Conservation (phyloP, 2,329 filamentous ascomycete species). For the Dendryphion nanum region DNA sequence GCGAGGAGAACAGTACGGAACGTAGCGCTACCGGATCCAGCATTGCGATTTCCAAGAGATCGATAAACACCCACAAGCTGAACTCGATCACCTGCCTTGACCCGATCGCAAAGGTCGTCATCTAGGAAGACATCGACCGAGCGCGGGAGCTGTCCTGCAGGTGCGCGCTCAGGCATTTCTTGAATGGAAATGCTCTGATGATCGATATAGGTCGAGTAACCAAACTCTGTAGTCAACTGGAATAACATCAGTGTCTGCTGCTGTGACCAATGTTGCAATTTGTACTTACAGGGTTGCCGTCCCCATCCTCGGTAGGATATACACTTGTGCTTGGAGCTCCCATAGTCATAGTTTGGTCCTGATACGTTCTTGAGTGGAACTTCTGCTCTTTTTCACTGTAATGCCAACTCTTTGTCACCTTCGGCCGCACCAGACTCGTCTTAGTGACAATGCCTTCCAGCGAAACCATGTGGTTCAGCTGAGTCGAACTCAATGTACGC, state of each 20-base stretch:
- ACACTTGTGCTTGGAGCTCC: conserved; percentile 86
- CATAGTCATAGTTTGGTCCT: conserved; percentile 93
- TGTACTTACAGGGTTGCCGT: conserved; percentile 72
- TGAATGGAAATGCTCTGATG: conserved; percentile 98
- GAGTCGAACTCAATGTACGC: conserved; percentile 80
- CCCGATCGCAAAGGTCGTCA: conserved; percentile 90
- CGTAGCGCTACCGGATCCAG: conserved; percentile 82
- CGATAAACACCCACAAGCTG: conserved; percentile 96
- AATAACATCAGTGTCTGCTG: conserved; percentile 6
- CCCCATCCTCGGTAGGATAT: conserved; percentile 89
- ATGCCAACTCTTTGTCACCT: conserved; percentile 97
- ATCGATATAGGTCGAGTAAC: conserved; percentile 91
- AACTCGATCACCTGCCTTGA: conserved; percentile 93
- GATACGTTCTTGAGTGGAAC: conserved; percentile 87
- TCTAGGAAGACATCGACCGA: conserved; percentile 96
- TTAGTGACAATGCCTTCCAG: conserved; percentile 97
- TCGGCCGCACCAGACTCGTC: conserved; percentile 91
- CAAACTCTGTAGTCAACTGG: conserved; percentile 85
- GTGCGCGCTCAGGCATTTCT: conserved; percentile 97
- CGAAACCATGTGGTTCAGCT: conserved; percentile 95
- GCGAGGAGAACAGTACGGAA: conserved; percentile 94
- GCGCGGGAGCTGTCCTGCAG: conserved; percentile 89
- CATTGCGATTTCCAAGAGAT: conserved; percentile 91
- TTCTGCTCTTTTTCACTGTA: conserved; percentile 85
- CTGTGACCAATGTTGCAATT: not conserved